These are phyloP conservation scores for Candida ortonii DNA, from an alignment of 805 yeast genomes.

Conservation along the genomic window DNA sequence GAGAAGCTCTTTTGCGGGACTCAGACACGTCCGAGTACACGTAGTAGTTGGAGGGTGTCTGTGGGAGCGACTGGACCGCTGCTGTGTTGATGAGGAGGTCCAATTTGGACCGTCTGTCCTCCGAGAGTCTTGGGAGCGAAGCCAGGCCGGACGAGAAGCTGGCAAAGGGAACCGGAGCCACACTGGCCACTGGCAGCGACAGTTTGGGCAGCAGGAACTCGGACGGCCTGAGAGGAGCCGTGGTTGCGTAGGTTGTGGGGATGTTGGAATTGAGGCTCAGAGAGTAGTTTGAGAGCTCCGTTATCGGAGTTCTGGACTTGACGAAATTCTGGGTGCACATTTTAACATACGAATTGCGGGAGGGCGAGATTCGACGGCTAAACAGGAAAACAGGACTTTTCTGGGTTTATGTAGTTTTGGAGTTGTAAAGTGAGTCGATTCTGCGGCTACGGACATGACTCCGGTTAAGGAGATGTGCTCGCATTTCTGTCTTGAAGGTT, in stretches of 20 bases:
- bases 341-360: too few relatives aligned
- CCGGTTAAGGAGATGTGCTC: too few relatives aligned
- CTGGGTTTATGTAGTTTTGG: too few relatives aligned
- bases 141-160: constrained; percentile 6
- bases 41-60: constrained; percentile 3
- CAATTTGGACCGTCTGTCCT: constrained; percentile 22
- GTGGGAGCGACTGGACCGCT: constrained; percentile 16
- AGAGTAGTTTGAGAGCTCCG: constrained; percentile 33
- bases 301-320: constrained; percentile 25
- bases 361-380: too few relatives aligned
- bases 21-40: constrained; percentile 11
- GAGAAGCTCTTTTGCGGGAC: constrained; percentile 6
- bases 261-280: constrained; percentile 28
- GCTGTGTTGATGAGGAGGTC: constrained; percentile 34
- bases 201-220: constrained; percentile 12
- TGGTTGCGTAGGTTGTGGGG: constrained; percentile 24
- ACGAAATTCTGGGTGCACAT: constrained; percentile 29
- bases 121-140: constrained; percentile 4
- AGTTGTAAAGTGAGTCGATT: too few relatives aligned
- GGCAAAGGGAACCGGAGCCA: constrained; percentile 6
- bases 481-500: too few relatives aligned
- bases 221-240: constrained; percentile 16
- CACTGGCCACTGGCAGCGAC: constrained; percentile 13
- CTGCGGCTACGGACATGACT: too few relatives aligned
- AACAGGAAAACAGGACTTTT: too few relatives aligned